Base-by-base conservation (phyloP, 225 moss, liverwort and hornwort genomes). In the Ulota crispa region DNA sequence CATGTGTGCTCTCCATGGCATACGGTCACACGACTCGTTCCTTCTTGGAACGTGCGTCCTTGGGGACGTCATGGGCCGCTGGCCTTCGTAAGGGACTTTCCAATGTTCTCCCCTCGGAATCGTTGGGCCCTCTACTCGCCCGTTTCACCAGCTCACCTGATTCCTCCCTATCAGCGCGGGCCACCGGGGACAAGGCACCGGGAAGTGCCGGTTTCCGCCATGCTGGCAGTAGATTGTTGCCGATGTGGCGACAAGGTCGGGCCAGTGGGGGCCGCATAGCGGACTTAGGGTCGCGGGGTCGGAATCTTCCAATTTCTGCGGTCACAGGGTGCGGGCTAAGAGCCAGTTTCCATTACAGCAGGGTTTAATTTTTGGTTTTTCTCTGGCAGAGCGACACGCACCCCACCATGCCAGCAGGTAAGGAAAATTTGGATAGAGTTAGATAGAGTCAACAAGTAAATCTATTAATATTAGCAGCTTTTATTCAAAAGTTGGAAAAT, bases 141-240 rank as follows among this genome's bases (percentile, higher is more conserved):
- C 1, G 27, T 4, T 50, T 55, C 70, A 37, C 72, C 76, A 31
- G 67, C 43, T 16, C 28, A 54, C 2, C 31, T 7, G 39, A 37
- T 71, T 75, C 75, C 82, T 60, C 41, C 84, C 87, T 87, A 87
- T 82, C 76, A 85, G 34, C 57, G 3, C 52, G 50, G 64, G 75
- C 82, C 84, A 76, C 54, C 41, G 27, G 34, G 82, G 85, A 26
- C 76, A 9, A 13, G 63, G 9, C 5, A 69, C 85, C 60, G 82
- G 75, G 0, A 0, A 0, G 3, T 4, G 41, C 61, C 81, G 30
- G 78, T 73, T 3, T 2, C 2, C 0, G 59, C 72, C 39, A 15
- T 7, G 67, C 12, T 39, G 39, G 39, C 39, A 39, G 9, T 2
- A 6, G 6, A 18, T 18, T 5, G 50, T 50, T 18, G 50, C 16